A percentile compares a stretch with the other conserved stretches of the same genome.
Evolutionary conservation across 495 filamentous ascomycete species (phyloP).

Genomic region (Lasiosphaeriaceae sp.): DNA sequence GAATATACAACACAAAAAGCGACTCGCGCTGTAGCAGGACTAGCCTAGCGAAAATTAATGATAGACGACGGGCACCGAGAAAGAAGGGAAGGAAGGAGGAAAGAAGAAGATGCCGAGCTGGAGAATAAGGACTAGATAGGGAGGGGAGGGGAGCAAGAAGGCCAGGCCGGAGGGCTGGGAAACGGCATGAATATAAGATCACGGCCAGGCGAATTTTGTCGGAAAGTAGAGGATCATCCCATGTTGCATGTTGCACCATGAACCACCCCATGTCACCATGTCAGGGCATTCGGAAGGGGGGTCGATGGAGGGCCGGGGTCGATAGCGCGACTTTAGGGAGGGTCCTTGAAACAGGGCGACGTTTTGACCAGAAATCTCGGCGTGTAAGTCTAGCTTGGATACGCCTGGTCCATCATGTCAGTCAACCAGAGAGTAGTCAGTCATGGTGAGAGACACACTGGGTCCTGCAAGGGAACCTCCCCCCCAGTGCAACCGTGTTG

Average conservation of each 20-base stretch:
- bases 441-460: too few species aligned
- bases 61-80: slow-evolving; percentile 1
- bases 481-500: slow-evolving; percentile 5
- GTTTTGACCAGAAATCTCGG: slow-evolving; percentile 26
- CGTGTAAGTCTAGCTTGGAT: slow-evolving; percentile 7
- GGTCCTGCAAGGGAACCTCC: not conserved
- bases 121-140: slow-evolving; percentile 27
- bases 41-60: slow-evolving; percentile 32
- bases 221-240: slow-evolving; percentile 28
- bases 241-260: slow-evolving; percentile 20
- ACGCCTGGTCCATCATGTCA: not conserved
- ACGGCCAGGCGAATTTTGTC: slow-evolving; percentile 7
- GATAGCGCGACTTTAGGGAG: slow-evolving; percentile 10
- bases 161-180: slow-evolving; percentile 19
- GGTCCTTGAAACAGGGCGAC: slow-evolving; percentile 32
- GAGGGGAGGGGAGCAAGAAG: slow-evolving; percentile 23
- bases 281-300: slow-evolving; percentile 15
- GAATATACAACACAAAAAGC: slow-evolving; percentile 25
- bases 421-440: too few species aligned
- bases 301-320: slow-evolving; percentile 18
- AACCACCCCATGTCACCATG: slow-evolving; percentile 14
- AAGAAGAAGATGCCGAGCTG: slow-evolving; percentile 11
- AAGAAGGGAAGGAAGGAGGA: slow-evolving; percentile 21
- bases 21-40: slow-evolving; percentile 51
- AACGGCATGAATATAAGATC: slow-evolving; percentile 28